These are phyloP conservation scores for Neurospora tetraspora DNA, from an alignment of 495 filamentous ascomycete species.

Conservation along the genomic window DNA sequence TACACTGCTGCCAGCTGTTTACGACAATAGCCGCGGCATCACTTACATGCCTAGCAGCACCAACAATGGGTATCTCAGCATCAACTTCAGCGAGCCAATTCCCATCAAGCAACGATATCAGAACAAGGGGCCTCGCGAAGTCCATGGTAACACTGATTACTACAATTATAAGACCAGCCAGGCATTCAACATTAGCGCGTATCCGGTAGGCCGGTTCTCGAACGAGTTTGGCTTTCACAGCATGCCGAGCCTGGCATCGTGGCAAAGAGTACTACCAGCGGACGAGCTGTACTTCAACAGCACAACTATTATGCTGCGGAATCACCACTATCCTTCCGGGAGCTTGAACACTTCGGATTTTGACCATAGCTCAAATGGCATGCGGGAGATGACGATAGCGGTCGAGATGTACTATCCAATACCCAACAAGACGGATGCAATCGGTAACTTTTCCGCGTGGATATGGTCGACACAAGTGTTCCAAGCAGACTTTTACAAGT, in stretches of 20 bases:
- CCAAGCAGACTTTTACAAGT: slow-evolving; percentile 57
- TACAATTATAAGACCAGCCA: slow-evolving; percentile 53
- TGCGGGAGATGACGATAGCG: slow-evolving; percentile 55
- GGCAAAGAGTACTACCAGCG: slow-evolving; percentile 43
- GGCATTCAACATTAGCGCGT: slow-evolving; percentile 46
- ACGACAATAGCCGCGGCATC: slow-evolving; percentile 54
- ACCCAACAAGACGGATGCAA: slow-evolving; percentile 44
- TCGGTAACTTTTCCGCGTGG: slow-evolving; percentile 62
- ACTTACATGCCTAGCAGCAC: slow-evolving; percentile 60
- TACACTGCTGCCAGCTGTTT: slow-evolving; percentile 51
- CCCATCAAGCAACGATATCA: slow-evolving; percentile 54
- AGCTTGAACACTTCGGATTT: slow-evolving; percentile 38
- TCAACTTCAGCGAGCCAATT: slow-evolving; percentile 46
- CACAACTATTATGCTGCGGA: slow-evolving; percentile 47
- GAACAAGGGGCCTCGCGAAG: slow-evolving; percentile 43
- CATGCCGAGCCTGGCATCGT: slow-evolving; percentile 56
- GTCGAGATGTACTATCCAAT: slow-evolving; percentile 51
- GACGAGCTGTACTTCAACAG: slow-evolving; percentile 52
- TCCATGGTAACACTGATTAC: slow-evolving; percentile 61
- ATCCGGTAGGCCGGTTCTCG: slow-evolving; percentile 54
- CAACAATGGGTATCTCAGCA: slow-evolving; percentile 49
- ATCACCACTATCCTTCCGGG: slow-evolving; percentile 54
- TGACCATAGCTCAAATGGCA: slow-evolving; percentile 33
- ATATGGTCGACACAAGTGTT: slow-evolving; percentile 58
- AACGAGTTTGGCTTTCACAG: slow-evolving; percentile 60